Base-by-base conservation (phyloP, 2,329 filamentous ascomycete species). In the Penicillium concentricum region DNA sequence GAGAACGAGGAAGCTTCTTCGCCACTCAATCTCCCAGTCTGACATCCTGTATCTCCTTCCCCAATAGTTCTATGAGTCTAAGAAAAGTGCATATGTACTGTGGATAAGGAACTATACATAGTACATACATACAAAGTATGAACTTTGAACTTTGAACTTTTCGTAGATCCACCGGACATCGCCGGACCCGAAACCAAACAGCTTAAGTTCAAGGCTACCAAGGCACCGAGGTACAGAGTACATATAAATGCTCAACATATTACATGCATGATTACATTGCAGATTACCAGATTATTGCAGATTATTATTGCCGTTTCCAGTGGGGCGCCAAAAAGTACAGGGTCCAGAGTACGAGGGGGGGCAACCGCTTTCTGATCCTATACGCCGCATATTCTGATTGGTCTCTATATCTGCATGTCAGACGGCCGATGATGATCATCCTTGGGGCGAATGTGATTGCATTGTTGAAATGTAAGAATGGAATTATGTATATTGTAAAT, bases 31-130 rank as follows among this genome's bases (percentile, higher is more conserved):
- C 9, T 35, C 13, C 28, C 15, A 46, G 13, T 47, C 51, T 54
- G 24, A 48, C 42, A 42, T 28, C 5, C 24, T 54, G 52, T 54
- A 54, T 54, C 37, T 50, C 52, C 45, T 54, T 50, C 52, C 52
- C 24, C n/a, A 43, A 43, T 18, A n/a, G 38, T 42, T 44, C 3
- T 12, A 10, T 46, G 20, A 32, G 12, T 32, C 30, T 13, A 12
- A n/a, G 8, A 12, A 34, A 18, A 22, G 20, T 18, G 20, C 30
- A 35, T 5, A 37, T n/a, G 20, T n/a, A 24, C 7, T 6, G 10
- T 44, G 10, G 28, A 16, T 34, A 22, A 15, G 26, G 7, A 45
- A 32, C 10, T 28, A 28, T 28, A 10, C 26, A 2, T 28, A 28
- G 10, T 9, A 38, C 10, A 28, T 28, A 10, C 26, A 2, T 28